Evolutionary conservation across 805 yeast genomes (phyloP), one percentile per base, ranked within the genome.

Genomic region (Candida nonsorbophila): DNA sequence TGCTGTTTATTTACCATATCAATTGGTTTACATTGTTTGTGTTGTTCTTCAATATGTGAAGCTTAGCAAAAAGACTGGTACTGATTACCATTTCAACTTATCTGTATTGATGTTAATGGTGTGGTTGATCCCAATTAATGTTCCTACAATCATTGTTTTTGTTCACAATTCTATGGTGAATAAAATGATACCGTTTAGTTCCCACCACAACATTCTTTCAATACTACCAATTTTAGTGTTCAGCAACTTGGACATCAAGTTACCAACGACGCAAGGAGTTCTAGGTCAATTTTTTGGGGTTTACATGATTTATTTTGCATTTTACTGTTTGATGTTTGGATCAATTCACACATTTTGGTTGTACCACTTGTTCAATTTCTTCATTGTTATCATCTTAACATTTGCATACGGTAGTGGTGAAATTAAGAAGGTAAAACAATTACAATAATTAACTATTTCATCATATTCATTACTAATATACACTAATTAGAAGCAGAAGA

Each of bases 111-210:
- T 84, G 47, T 43, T 86, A 31, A 73, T 86, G 80, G 37, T 84
- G 7, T 82, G 94, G 82, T 67, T 84, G 7, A 54, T 84, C 4
- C 94, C 95, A 0, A 75, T 86, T 13, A 82, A 82, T 44, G 61
- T 79, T 1, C 95, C 96, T 0, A 76, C 83, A 2, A 49, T 87
- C 16, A 62, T 86, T 34, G 95, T 87, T 1, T 86, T 87, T 65
- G 58, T 84, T 19, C 95, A 84, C 45, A 84, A 87, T 45, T 62
- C 86, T 34, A 69, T 82, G 1, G 68, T 85, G 12, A 74, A 69
- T 41, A 84, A 95, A 94, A 72, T 68, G 32, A 83, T 92, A 0
- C 87, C 94, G 11, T 86, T 86, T 47, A 74, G 84, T 5, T 81
- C 95, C 0, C 94, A 86, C 51, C 95, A 88, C 51, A 87, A 85